Base-by-base conservation (phyloP, 495 filamentous ascomycete genomes). In the Aspergillus cavernicola region DNA sequence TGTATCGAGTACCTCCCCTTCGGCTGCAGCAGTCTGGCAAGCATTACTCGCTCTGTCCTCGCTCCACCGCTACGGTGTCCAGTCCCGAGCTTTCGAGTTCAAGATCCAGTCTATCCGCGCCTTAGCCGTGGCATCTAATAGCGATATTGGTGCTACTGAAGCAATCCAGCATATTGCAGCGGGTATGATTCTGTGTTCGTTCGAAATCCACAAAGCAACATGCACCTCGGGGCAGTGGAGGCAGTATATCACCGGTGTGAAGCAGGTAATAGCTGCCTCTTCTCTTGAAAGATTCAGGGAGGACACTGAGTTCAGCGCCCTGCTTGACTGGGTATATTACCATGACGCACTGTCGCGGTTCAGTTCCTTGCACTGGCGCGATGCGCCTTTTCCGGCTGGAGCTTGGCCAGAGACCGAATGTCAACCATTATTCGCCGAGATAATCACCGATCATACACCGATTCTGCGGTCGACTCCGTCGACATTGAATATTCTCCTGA, bases 131-230 rank as follows among this genome's bases (percentile, higher is more conserved):
- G 50, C 56, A 12, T 38, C 56, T 16, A 18, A 35, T 11, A 22
- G 12, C 20, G 13, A 10, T 15, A 58, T 58, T 31, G 40, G 50
- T 12, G 19, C 38, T 2, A n/a, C 32, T 6, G 50, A 50, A 35
- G 50, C 50, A 18, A 29, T 52, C 5, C 56, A 58, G 26, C 56
- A 53, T 48, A 31, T 58, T 24, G 56, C 56, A 22, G 50, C 56
- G 0, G 56, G 56, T 2, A 58, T 58, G 56, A 50, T 58, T 8
- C 15, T 58, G 4, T 53, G 50, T 39, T 58, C 56, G 8, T 58
- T 58, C 15, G 56, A 58, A 33, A 58, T 58, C 39, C 44, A 53
- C 29, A 52, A 31, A 22, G 50, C 50, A 16, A 50, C 56, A 5
- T 58, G 56, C 38, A 53, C 50, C 15, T 58, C 56, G 32, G 38